These are phyloP conservation scores for Stylosanthes scabra DNA, from an alignment of 331 rosid genomes.

Conservation along the genomic window DNA sequence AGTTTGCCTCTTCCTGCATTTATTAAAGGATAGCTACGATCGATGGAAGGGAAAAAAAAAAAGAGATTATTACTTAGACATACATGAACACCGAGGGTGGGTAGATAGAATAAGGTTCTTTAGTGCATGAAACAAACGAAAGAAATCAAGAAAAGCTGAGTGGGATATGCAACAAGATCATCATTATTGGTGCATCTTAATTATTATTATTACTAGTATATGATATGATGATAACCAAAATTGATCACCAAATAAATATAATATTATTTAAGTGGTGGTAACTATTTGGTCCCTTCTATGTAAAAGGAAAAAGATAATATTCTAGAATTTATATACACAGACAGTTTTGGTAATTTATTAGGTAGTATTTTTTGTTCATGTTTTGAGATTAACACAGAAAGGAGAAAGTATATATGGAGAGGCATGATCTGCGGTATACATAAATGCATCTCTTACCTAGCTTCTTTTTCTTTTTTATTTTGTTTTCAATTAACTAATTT, in stretches of 20 bases:
- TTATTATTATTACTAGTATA: neutral
- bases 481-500: no score
- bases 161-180: constrained; percentile 31
- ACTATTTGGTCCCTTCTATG: constrained; percentile 1
- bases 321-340: neutral
- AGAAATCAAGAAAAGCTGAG: constrained; percentile 33
- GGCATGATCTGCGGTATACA: no score
- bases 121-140: constrained; percentile 21
- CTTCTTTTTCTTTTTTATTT: no score
- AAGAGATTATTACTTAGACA: neutral
- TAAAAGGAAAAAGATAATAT: constrained; percentile 13
- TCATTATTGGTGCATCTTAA: neutral
- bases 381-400: no score
- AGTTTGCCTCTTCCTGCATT: neutral
- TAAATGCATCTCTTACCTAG: no score
- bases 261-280: neutral
- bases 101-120: constrained; percentile 31
- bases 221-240: neutral
- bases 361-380: no score
- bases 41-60: neutral
- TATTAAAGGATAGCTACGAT: constrained; percentile 6
- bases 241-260: neutral
- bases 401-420: no score
- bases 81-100: neutral
- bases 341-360: no score